Evolutionary conservation across 2,329 filamentous ascomycete genomes (phyloP), one percentile per base, ranked within the genome.

Genomic region (Penicillium occitanis): DNA sequence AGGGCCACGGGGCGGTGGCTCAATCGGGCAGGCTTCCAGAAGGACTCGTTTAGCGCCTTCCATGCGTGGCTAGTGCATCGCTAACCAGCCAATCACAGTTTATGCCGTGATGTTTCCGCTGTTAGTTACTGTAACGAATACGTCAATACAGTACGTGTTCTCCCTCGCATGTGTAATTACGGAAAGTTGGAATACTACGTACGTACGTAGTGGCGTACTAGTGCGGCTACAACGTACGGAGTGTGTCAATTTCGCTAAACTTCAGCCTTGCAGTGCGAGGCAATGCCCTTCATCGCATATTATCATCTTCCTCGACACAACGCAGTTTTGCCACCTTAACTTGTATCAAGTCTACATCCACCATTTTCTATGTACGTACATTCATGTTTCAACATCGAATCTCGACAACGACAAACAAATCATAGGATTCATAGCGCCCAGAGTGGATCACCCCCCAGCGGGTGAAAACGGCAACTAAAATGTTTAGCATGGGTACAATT

Each of bases 21-120:
- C 22, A 8, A 60, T 51, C 37, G 30, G 65, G 65, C 51, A 66
- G 53, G 44, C 53, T 66, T 66, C 65, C 59, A 66, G 65, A 66
- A 66, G 61, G 55, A 66, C 30, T 4, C n/a, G n/a, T 10, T 10
- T 28, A 37, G 44, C 8, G 37, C 51, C 25, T 60, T 66, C 64
- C 35, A 62, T 46, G 64, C 64, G 14, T 19, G 25, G 40, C 64
- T 61, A 66, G 50, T 30, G 33, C 10, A 57, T 17, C 53, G 11
- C 13, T 4, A 22, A 5, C 19, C 10, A 28, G 28, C 62, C 62
- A 64, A 64, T 58, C 37, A 64, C 11, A 2, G 19, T 7, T n/a
- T 8, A n/a, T 58, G 48, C 35, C 13, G 51, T n/a, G 25, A 10
- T 46, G 62, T 60, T 46, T 60, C 37, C 53, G 13, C 11, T 22